phyloP scores from a whole-genome alignment of 345 rosid genomes.

The Eutrema japonicum region DNA sequence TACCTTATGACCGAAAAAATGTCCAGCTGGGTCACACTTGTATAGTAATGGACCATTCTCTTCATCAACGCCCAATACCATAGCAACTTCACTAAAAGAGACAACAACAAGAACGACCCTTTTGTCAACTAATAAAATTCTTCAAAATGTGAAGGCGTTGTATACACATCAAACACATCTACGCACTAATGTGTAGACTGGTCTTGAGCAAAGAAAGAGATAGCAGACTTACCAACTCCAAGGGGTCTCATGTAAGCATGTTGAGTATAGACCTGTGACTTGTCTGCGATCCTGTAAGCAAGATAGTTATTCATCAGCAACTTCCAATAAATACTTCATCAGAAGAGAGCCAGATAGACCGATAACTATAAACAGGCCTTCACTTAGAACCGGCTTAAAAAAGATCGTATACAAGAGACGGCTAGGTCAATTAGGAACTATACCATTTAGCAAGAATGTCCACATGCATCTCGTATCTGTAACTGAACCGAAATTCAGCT shows the following conservation, averaged over 20 bases:
- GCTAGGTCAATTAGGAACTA: background rate
- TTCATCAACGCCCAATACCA: conserved; percentile 94
- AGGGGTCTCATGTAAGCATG: conserved; percentile 99
- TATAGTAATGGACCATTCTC: conserved; percentile 88
- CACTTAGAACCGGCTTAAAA: no score
- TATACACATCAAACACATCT: background rate
- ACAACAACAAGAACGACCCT: conserved; percentile 10
- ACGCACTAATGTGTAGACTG: background rate
- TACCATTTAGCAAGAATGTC: conserved; percentile 83
- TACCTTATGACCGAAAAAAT: conserved; percentile 98
- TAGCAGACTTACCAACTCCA: conserved; percentile 77
- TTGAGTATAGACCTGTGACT: conserved; percentile 96
- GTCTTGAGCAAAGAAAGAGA: conserved; percentile 15
- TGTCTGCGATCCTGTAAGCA: conserved; percentile 84
- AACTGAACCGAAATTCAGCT: conserved; percentile 89
- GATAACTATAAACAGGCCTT: no score
- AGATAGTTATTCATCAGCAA: conserved; percentile 8
- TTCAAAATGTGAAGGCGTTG: background rate
- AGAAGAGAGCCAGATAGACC: no score
- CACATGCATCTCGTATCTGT: conserved; percentile 98
- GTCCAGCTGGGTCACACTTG: conserved; percentile 99
- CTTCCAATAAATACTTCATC: background rate
- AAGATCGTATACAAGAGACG: no score
- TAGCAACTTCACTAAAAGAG: conserved; percentile 67
- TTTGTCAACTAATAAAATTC: background rate